Conservation (phyloP, 148 eudicot species). For the Camellia lanceoleosa region DNA sequence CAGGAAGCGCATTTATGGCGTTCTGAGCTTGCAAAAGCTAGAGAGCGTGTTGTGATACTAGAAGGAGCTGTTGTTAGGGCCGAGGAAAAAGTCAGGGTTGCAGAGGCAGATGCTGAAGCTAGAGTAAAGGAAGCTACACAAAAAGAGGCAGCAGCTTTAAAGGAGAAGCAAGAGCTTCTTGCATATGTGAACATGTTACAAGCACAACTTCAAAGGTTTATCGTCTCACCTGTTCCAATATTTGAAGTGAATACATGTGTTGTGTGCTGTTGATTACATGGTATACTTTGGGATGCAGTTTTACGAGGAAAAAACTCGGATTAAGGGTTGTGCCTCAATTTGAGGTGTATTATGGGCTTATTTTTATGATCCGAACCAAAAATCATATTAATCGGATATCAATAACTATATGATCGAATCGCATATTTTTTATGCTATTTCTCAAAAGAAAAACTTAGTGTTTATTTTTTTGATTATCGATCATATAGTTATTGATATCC, state of each 20-base stretch:
- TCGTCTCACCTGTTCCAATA: conserved; percentile 1
- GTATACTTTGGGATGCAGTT: neutral
- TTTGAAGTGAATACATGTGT: neutral
- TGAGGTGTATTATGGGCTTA: too few species aligned
- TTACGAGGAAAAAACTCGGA: too few species aligned
- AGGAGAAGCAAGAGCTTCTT: conserved; percentile 81
- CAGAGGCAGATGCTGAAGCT: conserved; percentile 70
- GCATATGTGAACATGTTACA: conserved; percentile 67
- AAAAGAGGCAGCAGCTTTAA: conserved; percentile 59
- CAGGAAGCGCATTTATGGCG: conserved; percentile 98
- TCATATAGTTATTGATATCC: too few species aligned
- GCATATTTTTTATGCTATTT: too few species aligned
- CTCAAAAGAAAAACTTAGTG: too few species aligned
- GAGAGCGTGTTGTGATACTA: conserved; percentile 80
- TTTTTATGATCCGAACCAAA: too few species aligned
- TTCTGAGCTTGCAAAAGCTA: conserved; percentile 90
- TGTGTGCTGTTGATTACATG: neutral
- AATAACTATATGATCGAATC: too few species aligned
- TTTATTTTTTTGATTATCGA: too few species aligned
- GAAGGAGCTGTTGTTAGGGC: conserved; percentile 94
- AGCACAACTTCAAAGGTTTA: conserved; percentile 78
- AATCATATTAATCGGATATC: too few species aligned
- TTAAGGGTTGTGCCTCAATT: too few species aligned
- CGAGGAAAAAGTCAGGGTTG: conserved; percentile 76
- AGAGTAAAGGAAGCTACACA: conserved; percentile 72